phyloP scores from a whole-genome alignment of 352 stramenopile species.

The Phytophthora litchii region DNA sequence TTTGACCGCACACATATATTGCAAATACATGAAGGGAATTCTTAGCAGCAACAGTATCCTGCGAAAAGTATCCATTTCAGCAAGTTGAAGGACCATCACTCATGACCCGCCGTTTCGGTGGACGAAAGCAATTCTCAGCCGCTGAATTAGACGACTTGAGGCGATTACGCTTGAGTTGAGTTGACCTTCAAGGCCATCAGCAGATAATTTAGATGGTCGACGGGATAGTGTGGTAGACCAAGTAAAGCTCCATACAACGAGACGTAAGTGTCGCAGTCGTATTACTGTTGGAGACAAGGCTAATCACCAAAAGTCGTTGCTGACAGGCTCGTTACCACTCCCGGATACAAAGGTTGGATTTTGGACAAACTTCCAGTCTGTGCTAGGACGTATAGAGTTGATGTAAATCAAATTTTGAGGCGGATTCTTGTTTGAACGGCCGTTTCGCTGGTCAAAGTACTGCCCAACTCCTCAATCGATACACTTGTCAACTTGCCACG shows the following conservation, averaged over 20 bases:
- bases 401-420: not conserved
- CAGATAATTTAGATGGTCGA: too few relatives aligned
- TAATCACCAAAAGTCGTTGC: not conserved
- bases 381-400: too few relatives aligned
- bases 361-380: constrained; percentile 2
- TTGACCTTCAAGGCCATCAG: too few relatives aligned
- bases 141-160: too few relatives aligned
- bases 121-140: not conserved
- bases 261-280: too few relatives aligned
- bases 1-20: too few relatives aligned
- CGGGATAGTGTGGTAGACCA: too few relatives aligned
- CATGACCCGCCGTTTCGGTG: not conserved
- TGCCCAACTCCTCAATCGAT: not conserved
- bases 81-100: constrained; percentile 21
- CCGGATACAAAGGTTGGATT: constrained; percentile 31
- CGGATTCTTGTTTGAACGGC: constrained; percentile 22
- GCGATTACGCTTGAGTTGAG: too few relatives aligned
- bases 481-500: constrained; percentile 23
- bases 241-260: too few relatives aligned
- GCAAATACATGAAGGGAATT: too few relatives aligned
- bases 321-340: not conserved
- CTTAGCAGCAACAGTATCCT: constrained; percentile 5
- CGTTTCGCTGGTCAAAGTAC: constrained; percentile 20
- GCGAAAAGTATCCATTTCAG: not conserved
- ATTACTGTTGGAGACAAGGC: not conserved